Evolutionary conservation across 768 basidiomycete species (phyloP), one percentile per base, ranked within the genome.

Genomic region (Cystofilobasidium ferigula): DNA sequence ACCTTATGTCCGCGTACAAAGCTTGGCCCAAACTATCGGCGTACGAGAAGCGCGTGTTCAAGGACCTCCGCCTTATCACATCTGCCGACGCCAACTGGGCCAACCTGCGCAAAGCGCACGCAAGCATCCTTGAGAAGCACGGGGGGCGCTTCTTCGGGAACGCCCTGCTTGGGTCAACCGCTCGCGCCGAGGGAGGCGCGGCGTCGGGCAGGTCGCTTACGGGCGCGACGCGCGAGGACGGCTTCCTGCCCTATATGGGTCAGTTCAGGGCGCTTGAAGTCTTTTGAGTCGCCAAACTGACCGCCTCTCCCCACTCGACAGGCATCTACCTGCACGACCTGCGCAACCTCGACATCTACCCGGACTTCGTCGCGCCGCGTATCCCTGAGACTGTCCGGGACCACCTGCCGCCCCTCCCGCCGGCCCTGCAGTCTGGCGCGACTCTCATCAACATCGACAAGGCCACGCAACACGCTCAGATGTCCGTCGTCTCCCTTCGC

Each of bases 1-100:
- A 79, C 62, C 85, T 84, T 10, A 85, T 91, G 81, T 78, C 79
- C 51, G 63, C 54, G 8, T 34, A 64, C 28, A 84, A 84, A 58
- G 78, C 81, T 14, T 87, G 86, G 85, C 78, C 78, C 57, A 81
- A 84, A 28, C 78, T 91, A 24, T 82, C 84, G 7, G 77, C 81
- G 10, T 86, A 83, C 79, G 89, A 92, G 73, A 80, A 76, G 67
- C 83, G 87, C 32, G 82, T 91, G 71, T 82, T 86, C 77, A 79
- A 81, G 35, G 86, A 88, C 72, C 77, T 94, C 71, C 85, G 82
- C 69, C 77, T 77, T 14, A 88, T 88, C 71, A 81, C 83, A 26
- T 81, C 82, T 13, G 80, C 80, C 43, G 78, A 78, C 2, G 83
- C 84, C 51, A 85, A 88, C 74, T 93, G 90, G 78, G 83, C 81